phyloP scores from a whole-genome alignment of 768 basidiomycete species.

The Mycena sanguinolenta region DNA sequence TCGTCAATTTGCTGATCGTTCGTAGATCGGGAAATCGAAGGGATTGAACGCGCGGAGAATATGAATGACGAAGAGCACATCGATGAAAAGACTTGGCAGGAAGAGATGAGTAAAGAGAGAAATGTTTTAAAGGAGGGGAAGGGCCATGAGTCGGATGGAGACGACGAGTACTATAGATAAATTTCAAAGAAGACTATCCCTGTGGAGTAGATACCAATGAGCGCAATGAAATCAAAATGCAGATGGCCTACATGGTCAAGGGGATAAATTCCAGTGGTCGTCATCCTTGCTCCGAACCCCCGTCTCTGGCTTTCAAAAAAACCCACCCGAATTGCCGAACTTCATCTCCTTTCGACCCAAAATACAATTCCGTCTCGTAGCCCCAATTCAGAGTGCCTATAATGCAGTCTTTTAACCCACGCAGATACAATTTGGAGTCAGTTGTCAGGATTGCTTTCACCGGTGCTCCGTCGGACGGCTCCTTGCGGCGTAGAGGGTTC shows the following conservation, averaged over 20 bases:
- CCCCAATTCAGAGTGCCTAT: constrained; percentile 53
- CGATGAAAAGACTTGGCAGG: constrained; percentile 16
- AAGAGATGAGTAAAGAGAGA: constrained; percentile 23
- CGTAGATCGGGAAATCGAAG: constrained; percentile 37
- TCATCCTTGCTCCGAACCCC: neutral
- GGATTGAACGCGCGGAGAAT: constrained; percentile 36
- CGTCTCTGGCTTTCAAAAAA: constrained; percentile 20
- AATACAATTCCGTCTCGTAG: constrained; percentile 35
- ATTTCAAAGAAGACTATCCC: too few species aligned
- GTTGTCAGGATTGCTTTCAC: constrained; percentile 11
- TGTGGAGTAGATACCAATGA: too few species aligned
- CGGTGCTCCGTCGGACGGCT: neutral
- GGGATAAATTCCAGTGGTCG: too few species aligned
- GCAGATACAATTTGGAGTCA: constrained; percentile 53
- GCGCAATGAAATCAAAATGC: too few species aligned
- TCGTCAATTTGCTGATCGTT: neutral
- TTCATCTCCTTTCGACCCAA: constrained; percentile 33
- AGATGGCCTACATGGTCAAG: too few species aligned
- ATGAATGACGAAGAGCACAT: constrained; percentile 21
- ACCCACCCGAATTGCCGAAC: constrained; percentile 34
- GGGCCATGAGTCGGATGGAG: constrained; percentile 21
- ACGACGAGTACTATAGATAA: too few species aligned
- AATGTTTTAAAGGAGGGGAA: constrained; percentile 24
- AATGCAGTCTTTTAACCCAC: constrained; percentile 68
- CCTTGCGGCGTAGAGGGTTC: constrained; percentile 30